phyloP scores from a whole-genome alignment of 805 yeast species.

The Hermanozyma aechmeae region DNA sequence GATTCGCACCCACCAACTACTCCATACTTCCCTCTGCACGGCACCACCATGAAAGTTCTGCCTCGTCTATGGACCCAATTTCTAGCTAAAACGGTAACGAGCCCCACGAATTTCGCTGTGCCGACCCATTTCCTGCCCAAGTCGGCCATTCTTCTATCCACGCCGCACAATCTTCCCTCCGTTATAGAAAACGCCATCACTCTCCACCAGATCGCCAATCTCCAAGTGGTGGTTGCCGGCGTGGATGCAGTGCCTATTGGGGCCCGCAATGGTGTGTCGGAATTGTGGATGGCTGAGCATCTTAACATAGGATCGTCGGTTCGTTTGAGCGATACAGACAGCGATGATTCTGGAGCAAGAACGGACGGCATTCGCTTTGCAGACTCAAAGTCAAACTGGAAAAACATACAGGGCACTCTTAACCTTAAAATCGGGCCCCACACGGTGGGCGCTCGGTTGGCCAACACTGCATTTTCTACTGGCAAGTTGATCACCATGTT shows the following conservation, averaged over 20 bases:
- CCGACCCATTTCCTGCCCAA: constrained; percentile 13
- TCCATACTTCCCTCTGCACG: no score
- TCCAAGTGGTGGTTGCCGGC: constrained; percentile 34
- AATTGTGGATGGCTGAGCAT: constrained; percentile 26
- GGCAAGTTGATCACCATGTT: constrained; percentile 25
- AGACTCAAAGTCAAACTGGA: constrained; percentile 30
- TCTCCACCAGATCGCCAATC: constrained; percentile 12
- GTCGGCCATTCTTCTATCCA: constrained; percentile 25
- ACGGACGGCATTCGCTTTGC: constrained; percentile 29
- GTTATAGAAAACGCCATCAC: constrained; percentile 22
- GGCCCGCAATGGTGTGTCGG: constrained; percentile 24
- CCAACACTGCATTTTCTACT: constrained; percentile 33
- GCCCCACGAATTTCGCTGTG: no score
- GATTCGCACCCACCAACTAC: no score
- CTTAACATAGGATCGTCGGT: constrained; percentile 11
- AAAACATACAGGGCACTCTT: constrained; percentile 17
- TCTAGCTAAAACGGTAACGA: no score
- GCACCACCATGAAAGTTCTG: no score
- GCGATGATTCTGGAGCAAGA: constrained; percentile 11
- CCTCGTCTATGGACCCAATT: no score
- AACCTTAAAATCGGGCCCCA: constrained; percentile 9
- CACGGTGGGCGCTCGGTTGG: constrained; percentile 17
- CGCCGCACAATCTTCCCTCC: constrained; percentile 22
- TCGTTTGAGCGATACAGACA: constrained; percentile 16
- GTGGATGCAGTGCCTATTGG: constrained; percentile 28